Evolutionary conservation across 2,329 filamentous ascomycete species (phyloP).

Genomic region (Phoma sp.): DNA sequence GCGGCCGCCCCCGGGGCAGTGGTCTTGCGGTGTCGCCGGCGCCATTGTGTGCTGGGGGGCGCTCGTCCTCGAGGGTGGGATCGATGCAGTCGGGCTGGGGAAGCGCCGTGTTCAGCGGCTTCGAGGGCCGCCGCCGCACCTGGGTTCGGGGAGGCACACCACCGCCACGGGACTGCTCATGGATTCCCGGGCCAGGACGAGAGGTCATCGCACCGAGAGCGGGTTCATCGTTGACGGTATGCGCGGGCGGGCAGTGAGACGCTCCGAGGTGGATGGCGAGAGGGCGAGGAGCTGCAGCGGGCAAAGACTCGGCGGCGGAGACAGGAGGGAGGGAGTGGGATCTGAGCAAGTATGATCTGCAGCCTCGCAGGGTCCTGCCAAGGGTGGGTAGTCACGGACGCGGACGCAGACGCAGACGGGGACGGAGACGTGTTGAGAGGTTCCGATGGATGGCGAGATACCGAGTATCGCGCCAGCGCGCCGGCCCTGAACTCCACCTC

Average conservation of each 20-base stretch:
- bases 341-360: slow-evolving; percentile 18
- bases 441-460: slow-evolving; percentile 10
- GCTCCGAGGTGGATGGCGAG: slow-evolving; percentile 23
- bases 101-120: slow-evolving; percentile 33
- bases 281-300: slow-evolving; percentile 11
- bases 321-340: slow-evolving; percentile 7
- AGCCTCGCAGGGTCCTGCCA: slow-evolving; percentile 16
- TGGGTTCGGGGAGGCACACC: slow-evolving; percentile 39
- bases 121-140: slow-evolving; percentile 38
- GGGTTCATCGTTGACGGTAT: slow-evolving; percentile 48
- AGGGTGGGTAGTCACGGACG: slow-evolving; percentile 13
- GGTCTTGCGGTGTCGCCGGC: slow-evolving; percentile 31
- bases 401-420: too few relatives aligned
- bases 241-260: slow-evolving; percentile 33
- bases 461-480: too few relatives aligned
- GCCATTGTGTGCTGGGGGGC: slow-evolving; percentile 34
- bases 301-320: slow-evolving; percentile 3
- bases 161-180: slow-evolving; percentile 48
- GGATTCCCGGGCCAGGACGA: slow-evolving; percentile 52
- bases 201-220: slow-evolving; percentile 53
- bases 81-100: slow-evolving; percentile 46
- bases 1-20: slow-evolving; percentile 44
- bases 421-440: slow-evolving; percentile 13
- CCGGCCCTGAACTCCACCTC: too few relatives aligned
- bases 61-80: slow-evolving; percentile 41